Evolutionary conservation across 345 rosid genomes (phyloP), one percentile per base, ranked within the genome.

Genomic region (Salix viminalis): DNA sequence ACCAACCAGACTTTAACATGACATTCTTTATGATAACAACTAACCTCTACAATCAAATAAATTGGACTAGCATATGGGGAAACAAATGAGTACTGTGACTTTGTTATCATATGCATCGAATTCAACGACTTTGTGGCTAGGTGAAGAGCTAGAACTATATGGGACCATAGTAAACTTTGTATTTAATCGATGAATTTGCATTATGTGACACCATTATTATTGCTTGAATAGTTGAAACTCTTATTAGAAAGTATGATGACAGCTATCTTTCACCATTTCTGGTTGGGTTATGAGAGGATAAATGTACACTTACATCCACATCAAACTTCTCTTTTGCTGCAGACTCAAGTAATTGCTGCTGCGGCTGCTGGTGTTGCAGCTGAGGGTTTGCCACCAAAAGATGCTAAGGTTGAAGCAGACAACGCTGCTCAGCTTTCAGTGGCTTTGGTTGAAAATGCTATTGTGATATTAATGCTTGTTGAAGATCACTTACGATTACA

Each of bases 341-440:
- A 96, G 99, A 96, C 98, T 84, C 97, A 96, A 86, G 95, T 96
- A 84, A 96, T 96, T 88, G 99, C 99, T 62, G 97, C 98, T 28
- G 97, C 98, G 28, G 97, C 99, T 83, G 99, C 97, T 87, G 98
- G 98, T 79, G 98, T 94, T 81, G 98, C 99, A 46, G 99, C 99
- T 54, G 99, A 88, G 84, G 97, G 98, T 76, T 86, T 96, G 77
- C 81, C 99, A 46, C 97, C 99, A 46, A 84, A 82, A 81, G 91
- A 92, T 66, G 92, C 99, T 42, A 96, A 89, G 84, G 89, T 83
- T 75, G 97, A 93, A 86, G 94, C 98, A 73, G 92, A 92, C 76
- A 90, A 86, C 88, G 98, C 97, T 77, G 96, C 99, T n/a, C 99
- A 96, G 87, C 97, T 96, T 81, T 96, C 98, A 48, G 98, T 96